These are phyloP conservation scores for Lizonia empirigonia DNA, from an alignment of 2,329 filamentous ascomycete species.

Conservation along the genomic window DNA sequence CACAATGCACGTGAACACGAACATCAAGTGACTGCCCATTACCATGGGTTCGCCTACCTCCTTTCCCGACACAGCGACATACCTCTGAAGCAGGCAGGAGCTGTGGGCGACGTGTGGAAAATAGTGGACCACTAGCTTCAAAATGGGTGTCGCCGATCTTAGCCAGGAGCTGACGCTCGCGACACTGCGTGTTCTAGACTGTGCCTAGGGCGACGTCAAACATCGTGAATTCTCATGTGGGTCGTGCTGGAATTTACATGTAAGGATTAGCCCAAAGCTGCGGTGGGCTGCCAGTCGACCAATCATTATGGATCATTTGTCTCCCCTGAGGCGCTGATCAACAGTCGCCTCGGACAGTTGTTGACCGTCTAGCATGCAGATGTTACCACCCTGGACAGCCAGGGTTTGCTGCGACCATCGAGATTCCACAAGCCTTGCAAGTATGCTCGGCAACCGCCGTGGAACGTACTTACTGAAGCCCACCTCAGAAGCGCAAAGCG, in stretches of 20 bases:
- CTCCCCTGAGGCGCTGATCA: conserved; percentile 18
- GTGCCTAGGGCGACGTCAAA: conserved; percentile 30
- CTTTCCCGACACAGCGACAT: conserved; percentile 2
- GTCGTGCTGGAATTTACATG: conserved; percentile 31
- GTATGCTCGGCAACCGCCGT: conserved; percentile 1
- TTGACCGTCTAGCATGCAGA: too few relatives aligned
- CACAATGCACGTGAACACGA: neutral
- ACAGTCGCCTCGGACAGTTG: conserved; percentile 19
- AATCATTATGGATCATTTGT: conserved; percentile 23
- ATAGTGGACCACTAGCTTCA: conserved; percentile 6
- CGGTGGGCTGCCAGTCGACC: conserved; percentile 18
- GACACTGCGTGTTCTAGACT: conserved; percentile 46
- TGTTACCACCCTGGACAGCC: neutral
- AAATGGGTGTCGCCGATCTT: conserved; percentile 24
- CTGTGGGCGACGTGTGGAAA: neutral
- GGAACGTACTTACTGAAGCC: neutral
- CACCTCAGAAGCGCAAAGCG: too few relatives aligned
- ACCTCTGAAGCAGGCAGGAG: conserved; percentile 1
- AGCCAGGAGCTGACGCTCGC: conserved; percentile 18
- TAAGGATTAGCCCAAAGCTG: conserved; percentile 26
- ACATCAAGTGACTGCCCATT: neutral
- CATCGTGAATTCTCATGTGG: conserved; percentile 34
- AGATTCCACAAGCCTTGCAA: neutral
- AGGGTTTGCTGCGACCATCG: neutral
- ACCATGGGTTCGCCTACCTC: neutral